These are phyloP conservation scores for Trebouxia gelatinosa DNA, from an alignment of 163 green algal species.

Conservation along the genomic window DNA sequence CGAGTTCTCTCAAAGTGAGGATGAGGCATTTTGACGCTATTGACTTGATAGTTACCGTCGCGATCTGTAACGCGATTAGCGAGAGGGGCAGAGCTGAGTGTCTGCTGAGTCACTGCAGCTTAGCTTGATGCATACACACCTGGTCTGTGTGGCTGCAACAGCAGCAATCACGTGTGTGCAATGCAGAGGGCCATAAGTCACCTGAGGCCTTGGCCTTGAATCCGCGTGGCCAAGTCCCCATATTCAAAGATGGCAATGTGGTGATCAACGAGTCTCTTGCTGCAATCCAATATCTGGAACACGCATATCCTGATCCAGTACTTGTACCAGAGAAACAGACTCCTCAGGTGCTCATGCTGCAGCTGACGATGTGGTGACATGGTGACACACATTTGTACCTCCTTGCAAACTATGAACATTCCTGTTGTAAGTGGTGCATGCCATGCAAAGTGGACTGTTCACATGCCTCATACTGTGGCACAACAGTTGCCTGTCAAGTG, in stretches of 20 bases:
- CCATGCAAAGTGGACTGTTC: background rate
- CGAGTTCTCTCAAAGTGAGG: slow-evolving; percentile 9
- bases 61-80: too few relatives aligned
- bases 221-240: slow-evolving; percentile 40
- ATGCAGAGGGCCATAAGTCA: slow-evolving; percentile 32
- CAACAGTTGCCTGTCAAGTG: background rate
- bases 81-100: too few relatives aligned
- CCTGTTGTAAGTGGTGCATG: background rate
- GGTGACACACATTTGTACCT: background rate
- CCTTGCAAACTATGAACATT: background rate
- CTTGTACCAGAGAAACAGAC: slow-evolving; percentile 25
- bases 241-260: slow-evolving; percentile 37
- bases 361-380: background rate
- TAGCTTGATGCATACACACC: background rate
- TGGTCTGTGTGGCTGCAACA: background rate
- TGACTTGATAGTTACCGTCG: background rate
- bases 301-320: slow-evolving; percentile 31
- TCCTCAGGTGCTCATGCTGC: background rate
- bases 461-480: background rate
- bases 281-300: slow-evolving; percentile 39
- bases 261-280: slow-evolving; percentile 41
- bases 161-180: background rate
- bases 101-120: background rate
- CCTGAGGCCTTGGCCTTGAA: slow-evolving; percentile 40
- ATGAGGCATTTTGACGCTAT: background rate